Conservation (phyloP, 139 green algal genomes). For the Astrephomene gubernaculifera region DNA sequence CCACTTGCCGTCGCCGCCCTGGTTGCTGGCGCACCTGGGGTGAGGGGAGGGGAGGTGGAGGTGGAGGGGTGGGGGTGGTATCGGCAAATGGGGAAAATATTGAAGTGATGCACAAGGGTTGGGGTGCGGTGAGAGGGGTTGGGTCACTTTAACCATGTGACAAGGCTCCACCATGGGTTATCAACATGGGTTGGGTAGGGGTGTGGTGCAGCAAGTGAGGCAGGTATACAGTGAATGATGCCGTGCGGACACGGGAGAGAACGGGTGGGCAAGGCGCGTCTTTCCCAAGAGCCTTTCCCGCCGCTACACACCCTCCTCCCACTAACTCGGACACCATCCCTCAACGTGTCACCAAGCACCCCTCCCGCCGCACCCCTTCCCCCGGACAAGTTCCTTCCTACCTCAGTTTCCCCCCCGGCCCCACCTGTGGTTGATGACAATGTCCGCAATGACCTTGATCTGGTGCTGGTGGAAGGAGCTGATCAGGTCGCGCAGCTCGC, state of each 20-base stretch:
- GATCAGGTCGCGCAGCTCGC: constrained; percentile 73
- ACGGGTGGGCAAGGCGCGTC: no score
- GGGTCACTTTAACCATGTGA: no score
- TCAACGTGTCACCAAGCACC: background rate
- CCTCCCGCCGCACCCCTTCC: background rate
- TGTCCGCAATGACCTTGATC: constrained; percentile 93
- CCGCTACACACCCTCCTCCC: no score
- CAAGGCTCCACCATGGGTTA: no score
- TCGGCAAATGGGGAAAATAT: background rate
- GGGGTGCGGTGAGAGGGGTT: no score
- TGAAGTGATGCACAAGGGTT: background rate
- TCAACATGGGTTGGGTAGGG: no score
- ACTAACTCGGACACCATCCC: no score
- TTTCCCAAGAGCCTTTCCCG: no score
- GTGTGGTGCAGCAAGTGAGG: no score
- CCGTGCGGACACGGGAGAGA: no score
- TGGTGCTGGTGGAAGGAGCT: constrained; percentile 70
- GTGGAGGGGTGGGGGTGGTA: background rate
- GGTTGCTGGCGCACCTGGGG: constrained; percentile 55
- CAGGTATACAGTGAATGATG: no score
- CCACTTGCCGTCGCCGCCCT: constrained; percentile 86
- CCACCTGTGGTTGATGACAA: constrained; percentile 56
- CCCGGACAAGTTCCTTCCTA: no score
- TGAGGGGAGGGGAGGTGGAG: background rate
- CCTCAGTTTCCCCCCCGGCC: background rate